Evolutionary conservation across 495 filamentous ascomycete species (phyloP), one percentile per base, ranked within the genome.

Genomic region (Annulohypoxylon nitens): DNA sequence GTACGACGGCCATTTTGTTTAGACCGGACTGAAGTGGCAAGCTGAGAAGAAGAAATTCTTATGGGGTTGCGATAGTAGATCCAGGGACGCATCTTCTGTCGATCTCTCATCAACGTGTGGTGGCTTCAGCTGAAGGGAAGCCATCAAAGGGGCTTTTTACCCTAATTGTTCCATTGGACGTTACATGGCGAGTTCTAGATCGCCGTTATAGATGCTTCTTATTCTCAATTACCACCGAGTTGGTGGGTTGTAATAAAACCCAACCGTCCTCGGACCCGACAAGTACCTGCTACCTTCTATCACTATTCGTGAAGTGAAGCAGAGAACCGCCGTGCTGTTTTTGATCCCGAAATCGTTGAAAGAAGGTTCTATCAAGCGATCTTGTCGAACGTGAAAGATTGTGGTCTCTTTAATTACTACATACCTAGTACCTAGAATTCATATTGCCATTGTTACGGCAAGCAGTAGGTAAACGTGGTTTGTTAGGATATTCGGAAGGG

Each of bases 401-500:
- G 43, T 51, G 20, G 18, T 55, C 43, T 50, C 57, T 60, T 33
- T 14, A 20, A 43, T 64, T 54, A 39, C 37, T 16, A 54, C 50
- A 54, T 14, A 43, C 20, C 20, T 23, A 23, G 20, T 23, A 23
- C 20, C 20, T 23, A 23, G 20, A 23, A 23, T 30, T 30, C 50
- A 54, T 14, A 43, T 57, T 63, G 51, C 57, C 47, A 43, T 63
- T 23, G 61, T 54, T 25, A 62, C 14, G 33, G 33, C n/a, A 58
- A 23, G 34, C 20, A 30, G 20, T 12, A 59, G 25, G 50, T 43
- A 64, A 66, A 70, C 39, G 54, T 74, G 66, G 47, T 53, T 54
- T 65, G 63, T 60, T 54, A 67, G 63, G 67, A 67, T 47, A 70
- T 37, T 70, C 59, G 64, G 67, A 75, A 55, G 62, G 59, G 51